Percentiles rank a stretch among this genome's conserved stretches.
These are phyloP conservation scores for Skeletonema potamos DNA, from an alignment of 108 stramenopile species.

Conservation along the genomic window DNA sequence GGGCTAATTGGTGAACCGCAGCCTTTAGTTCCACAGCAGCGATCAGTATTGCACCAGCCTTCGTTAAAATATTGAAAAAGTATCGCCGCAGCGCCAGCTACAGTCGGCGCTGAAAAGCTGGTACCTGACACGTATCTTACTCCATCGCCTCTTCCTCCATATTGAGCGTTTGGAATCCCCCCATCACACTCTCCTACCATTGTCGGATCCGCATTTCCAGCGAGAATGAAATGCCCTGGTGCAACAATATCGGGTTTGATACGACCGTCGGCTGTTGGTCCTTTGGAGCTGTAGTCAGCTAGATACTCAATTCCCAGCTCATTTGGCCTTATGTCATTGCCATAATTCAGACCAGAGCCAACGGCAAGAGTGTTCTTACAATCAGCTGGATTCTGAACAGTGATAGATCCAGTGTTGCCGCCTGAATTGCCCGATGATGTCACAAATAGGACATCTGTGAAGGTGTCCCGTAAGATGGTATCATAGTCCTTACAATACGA, in stretches of 20 bases:
- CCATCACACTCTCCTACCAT: conserved; percentile 44
- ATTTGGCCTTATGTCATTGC: conserved; percentile 22
- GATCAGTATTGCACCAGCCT: conserved; percentile 45
- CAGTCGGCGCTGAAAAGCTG: conserved; percentile 76
- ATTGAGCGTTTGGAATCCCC: conserved; percentile 8
- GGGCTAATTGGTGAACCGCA: conserved; percentile 54
- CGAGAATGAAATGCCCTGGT: conserved; percentile 65
- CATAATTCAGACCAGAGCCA: conserved; percentile 52
- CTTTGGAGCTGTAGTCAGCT: conserved; percentile 62
- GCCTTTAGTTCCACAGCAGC: conserved; percentile 49
- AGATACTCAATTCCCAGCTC: conserved; percentile 57
- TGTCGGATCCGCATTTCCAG: conserved; percentile 47
- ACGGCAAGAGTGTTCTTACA: conserved; percentile 73
- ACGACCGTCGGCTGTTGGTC: conserved; percentile 72
- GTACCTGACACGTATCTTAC: conserved; percentile 46
- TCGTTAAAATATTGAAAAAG: conserved; percentile 78
- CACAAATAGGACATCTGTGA: conserved; percentile 64
- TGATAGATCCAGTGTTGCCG: conserved; percentile 46
- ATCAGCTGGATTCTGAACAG: conserved; percentile 60
- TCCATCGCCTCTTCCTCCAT: conserved; percentile 8
- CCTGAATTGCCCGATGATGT: conserved; percentile 80
- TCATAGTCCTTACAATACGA: conserved; percentile 36
- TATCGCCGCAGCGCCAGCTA: conserved; percentile 77
- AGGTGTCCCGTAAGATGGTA: conserved; percentile 24
- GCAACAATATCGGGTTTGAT: conserved; percentile 84